Percentiles rank a stretch among this genome's conserved stretches.
These are phyloP conservation scores for Trichoderma parareesei DNA, from an alignment of 495 filamentous ascomycete genomes.

Conservation along the genomic window DNA sequence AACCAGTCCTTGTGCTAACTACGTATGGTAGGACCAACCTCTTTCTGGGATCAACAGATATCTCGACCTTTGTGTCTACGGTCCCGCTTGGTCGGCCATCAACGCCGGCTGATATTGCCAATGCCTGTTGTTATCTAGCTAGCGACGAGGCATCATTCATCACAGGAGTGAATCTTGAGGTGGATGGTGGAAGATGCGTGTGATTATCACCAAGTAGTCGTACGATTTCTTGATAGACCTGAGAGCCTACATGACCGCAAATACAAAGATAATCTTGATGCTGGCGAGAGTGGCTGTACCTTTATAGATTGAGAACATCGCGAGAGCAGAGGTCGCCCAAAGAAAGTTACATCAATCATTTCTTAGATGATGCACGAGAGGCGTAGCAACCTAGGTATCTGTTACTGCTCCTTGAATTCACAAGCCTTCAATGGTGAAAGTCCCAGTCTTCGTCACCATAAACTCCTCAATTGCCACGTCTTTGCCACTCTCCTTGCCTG, in stretches of 20 bases:
- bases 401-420: background rate
- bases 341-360: too few species aligned
- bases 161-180: constrained; percentile 56
- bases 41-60: constrained; percentile 60
- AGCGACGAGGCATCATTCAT: constrained; percentile 62
- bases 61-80: constrained; percentile 56
- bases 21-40: constrained; percentile 38
- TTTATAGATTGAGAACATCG: too few species aligned
- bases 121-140: constrained; percentile 57
- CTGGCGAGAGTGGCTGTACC: too few species aligned
- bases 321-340: too few species aligned
- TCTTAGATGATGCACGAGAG: too few species aligned
- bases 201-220: constrained; percentile 10
- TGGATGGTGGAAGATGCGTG: constrained; percentile 47
- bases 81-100: constrained; percentile 59
- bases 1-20: background rate
- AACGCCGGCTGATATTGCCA: constrained; percentile 57
- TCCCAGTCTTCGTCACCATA: constrained; percentile 64
- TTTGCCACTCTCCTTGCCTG: constrained; percentile 69
- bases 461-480: constrained; percentile 65
- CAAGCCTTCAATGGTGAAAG: constrained; percentile 45
- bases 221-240: too few species aligned
- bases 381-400: too few species aligned
- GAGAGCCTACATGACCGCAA: too few species aligned
- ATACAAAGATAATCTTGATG: too few species aligned